Evolutionary conservation across 2,329 filamentous ascomycete species (phyloP).

Genomic region (Monosporascus sp.): DNA sequence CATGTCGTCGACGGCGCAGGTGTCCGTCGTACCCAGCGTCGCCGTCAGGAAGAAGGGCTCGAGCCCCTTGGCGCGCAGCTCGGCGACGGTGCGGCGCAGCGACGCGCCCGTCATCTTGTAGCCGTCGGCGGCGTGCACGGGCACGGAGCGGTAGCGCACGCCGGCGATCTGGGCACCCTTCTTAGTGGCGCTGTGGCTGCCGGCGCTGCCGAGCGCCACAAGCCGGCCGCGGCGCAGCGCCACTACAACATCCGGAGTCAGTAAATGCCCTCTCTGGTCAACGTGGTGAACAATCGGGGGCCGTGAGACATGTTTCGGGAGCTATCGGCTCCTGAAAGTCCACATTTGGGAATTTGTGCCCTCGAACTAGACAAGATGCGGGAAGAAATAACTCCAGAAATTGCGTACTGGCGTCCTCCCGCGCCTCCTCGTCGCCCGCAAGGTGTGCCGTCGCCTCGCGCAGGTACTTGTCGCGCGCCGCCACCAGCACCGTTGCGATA

Average conservation of each 20-base stretch:
- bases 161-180: constrained; percentile 86
- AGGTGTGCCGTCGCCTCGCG: constrained; percentile 51
- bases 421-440: constrained; percentile 42
- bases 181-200: constrained; percentile 77
- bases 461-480: constrained; percentile 76
- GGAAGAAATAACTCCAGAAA: no score
- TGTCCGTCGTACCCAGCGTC: constrained; percentile 80
- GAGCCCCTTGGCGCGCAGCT: constrained; percentile 62
- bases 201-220: constrained; percentile 74
- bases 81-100: constrained; percentile 57
- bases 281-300: no score
- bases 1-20: constrained; percentile 83
- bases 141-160: constrained; percentile 69
- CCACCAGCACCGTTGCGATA: constrained; percentile 79
- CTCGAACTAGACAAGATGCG: no score
- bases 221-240: constrained; percentile 63
- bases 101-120: constrained; percentile 65
- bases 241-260: constrained; percentile 18
- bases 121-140: constrained; percentile 55
- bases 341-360: no score
- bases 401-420: constrained; percentile 54
- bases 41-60: constrained; percentile 83
- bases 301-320: no score
- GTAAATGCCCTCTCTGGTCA: no score
- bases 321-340: no score